Percentiles rank a stretch among this genome's conserved stretches.
These are phyloP conservation scores for Lipomyces lipofer DNA, from an alignment of 805 yeast species.

Conservation along the genomic window DNA sequence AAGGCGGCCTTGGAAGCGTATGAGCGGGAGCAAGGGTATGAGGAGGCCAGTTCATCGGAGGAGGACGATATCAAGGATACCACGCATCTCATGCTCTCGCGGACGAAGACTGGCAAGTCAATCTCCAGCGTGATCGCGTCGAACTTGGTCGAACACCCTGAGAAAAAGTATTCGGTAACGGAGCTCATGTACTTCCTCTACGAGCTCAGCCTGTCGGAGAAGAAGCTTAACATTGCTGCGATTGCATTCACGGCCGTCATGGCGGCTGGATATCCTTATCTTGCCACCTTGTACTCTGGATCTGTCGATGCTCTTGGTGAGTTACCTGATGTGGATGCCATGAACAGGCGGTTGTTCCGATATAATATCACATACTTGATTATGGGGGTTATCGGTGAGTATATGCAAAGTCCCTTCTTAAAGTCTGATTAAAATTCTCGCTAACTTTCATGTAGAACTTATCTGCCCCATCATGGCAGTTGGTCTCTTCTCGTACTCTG, in stretches of 20 bases:
- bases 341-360: constrained; percentile 43
- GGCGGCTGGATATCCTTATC: constrained; percentile 34
- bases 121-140: constrained; percentile 17
- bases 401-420: constrained; percentile 35
- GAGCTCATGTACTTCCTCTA: constrained; percentile 12
- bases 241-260: constrained; percentile 18
- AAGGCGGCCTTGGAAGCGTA: constrained; percentile 22
- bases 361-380: constrained; percentile 43
- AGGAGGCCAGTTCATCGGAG: not conserved
- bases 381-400: constrained; percentile 21
- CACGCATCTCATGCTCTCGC: constrained; percentile 16
- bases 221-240: constrained; percentile 15
- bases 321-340: constrained; percentile 33
- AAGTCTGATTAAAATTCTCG: not conserved
- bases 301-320: constrained; percentile 39
- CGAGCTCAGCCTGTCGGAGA: constrained; percentile 13
- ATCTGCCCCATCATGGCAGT: constrained; percentile 27
- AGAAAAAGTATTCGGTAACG: constrained; percentile 9
- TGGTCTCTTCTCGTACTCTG: constrained; percentile 29
- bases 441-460: constrained; percentile 33
- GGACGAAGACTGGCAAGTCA: constrained; percentile 18
- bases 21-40: not conserved
- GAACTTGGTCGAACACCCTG: not conserved
- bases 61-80: constrained; percentile 11
- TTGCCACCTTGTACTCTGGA: constrained; percentile 44